phyloP scores from a whole-genome alignment of 2,329 filamentous ascomycete species.

The Graphilbum ipis-grandicollis region DNA sequence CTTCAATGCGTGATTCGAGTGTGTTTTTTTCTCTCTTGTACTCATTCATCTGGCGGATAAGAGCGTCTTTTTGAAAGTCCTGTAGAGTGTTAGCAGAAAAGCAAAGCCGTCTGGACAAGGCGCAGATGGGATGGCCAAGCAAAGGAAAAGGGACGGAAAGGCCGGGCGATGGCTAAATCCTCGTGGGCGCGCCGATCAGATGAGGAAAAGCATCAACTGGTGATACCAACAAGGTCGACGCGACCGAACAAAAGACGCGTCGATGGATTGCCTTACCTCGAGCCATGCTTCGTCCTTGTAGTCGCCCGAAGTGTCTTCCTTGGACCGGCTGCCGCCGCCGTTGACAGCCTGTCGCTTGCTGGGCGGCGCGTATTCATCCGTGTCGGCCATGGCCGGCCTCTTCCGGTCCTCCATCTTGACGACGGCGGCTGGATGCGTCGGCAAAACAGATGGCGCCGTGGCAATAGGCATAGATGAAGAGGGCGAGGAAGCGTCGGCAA shows the following conservation, averaged over 20 bases:
- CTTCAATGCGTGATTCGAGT: constrained; percentile 64
- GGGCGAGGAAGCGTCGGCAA: constrained; percentile 35
- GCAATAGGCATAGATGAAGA: constrained; percentile 72
- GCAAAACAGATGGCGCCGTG: constrained; percentile 50
- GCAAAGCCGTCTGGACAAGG: too few relatives aligned
- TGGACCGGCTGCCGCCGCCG: constrained; percentile 42
- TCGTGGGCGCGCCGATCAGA: constrained; percentile 8
- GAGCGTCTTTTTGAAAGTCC: constrained; percentile 91
- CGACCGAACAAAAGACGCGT: too few relatives aligned
- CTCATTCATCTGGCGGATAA: constrained; percentile 93
- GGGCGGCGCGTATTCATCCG: constrained; percentile 72
- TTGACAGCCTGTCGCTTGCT: constrained; percentile 87
- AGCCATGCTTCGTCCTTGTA: constrained; percentile 44
- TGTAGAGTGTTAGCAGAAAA: constrained; percentile 23
- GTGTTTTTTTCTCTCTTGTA: constrained; percentile 82
- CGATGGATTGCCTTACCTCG: constrained; percentile 36
- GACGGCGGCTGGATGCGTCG: constrained; percentile 59
- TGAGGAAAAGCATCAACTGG: background rate
- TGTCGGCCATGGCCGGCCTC: constrained; percentile 66
- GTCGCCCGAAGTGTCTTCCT: constrained; percentile 33
- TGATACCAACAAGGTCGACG: too few relatives aligned
- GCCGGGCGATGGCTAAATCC: constrained; percentile 9
- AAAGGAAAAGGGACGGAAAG: too few relatives aligned
- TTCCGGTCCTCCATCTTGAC: constrained; percentile 99
- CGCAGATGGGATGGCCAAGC: too few relatives aligned